Evolutionary conservation across 2,329 filamentous ascomycete genomes (phyloP).

Genomic region (Claviceps humidiphila): DNA sequence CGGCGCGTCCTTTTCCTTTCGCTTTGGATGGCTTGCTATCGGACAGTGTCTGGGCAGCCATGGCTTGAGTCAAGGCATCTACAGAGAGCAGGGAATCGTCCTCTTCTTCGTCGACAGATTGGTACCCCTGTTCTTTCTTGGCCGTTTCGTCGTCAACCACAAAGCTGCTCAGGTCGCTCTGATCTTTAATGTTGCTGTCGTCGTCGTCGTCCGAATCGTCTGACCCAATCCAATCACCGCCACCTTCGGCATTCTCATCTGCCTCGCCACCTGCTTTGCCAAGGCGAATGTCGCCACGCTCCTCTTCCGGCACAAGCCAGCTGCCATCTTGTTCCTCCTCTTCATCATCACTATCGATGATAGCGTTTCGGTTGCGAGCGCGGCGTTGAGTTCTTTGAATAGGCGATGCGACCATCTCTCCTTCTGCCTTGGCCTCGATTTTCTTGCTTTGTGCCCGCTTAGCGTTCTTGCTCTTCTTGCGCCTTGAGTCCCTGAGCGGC

Average conservation of each 20-base stretch:
- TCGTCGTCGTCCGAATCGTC: constrained; percentile 48
- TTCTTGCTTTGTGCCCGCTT: constrained; percentile 22
- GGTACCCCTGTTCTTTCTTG: constrained; percentile 19
- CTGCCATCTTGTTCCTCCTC: constrained; percentile 62
- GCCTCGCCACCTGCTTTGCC: constrained; percentile 74
- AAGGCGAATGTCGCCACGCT: constrained; percentile 47
- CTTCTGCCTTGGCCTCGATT: constrained; percentile 6
- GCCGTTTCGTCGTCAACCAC: constrained; percentile 36
- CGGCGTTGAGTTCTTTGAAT: constrained; percentile 15
- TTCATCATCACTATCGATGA: constrained; percentile 55
- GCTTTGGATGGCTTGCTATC: constrained; percentile 10
- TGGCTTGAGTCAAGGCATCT: constrained; percentile 22
- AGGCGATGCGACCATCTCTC: constrained; percentile 11
- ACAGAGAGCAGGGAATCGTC: constrained; percentile 23
- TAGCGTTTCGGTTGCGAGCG: constrained; percentile 37
- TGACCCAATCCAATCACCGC: constrained; percentile 63
- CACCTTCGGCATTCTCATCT: constrained; percentile 78
- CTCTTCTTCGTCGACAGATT: constrained; percentile 12
- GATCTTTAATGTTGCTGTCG: constrained; percentile 31
- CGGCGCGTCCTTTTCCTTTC: constrained; percentile 7
- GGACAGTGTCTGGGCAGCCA: constrained; percentile 23
- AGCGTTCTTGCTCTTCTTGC: constrained; percentile 13
- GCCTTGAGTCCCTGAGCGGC: constrained; percentile 24
- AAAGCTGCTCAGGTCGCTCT: constrained; percentile 42
- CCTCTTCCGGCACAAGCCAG: constrained; percentile 63